These are phyloP conservation scores for Podaxis mareebaensis DNA, from an alignment of 768 basidiomycete species.

Conservation along the genomic window DNA sequence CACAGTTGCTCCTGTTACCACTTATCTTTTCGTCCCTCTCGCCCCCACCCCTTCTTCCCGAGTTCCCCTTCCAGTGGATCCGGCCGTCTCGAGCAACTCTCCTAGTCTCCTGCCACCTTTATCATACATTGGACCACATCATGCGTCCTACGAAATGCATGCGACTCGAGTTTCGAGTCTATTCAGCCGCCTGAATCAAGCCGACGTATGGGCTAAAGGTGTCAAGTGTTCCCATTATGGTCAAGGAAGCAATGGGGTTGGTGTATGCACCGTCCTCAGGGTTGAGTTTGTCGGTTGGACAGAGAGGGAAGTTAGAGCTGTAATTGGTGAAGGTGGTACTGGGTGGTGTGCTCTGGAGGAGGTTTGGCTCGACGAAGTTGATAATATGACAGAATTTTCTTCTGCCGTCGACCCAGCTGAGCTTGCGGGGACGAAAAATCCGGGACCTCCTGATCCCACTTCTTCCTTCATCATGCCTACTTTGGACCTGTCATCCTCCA, in stretches of 20 bases:
- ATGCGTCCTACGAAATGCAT: constrained; percentile 55
- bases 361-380: constrained; percentile 25
- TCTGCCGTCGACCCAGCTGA: constrained; percentile 23
- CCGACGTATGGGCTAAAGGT: constrained; percentile 65
- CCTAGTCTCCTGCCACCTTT: constrained; percentile 46
- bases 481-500: constrained; percentile 66
- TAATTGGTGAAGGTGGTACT: constrained; percentile 70
- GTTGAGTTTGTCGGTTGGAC: constrained; percentile 79
- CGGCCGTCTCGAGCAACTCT: constrained; percentile 20
- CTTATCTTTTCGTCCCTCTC: constrained; percentile 73
- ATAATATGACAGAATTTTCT: constrained; percentile 28
- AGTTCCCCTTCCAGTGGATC: constrained; percentile 50
- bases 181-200: constrained; percentile 70
- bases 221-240: constrained; percentile 59
- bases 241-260: constrained; percentile 35
- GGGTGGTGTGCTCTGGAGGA: constrained; percentile 82
- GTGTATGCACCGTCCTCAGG: constrained; percentile 64
- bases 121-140: constrained; percentile 49
- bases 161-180: constrained; percentile 64
- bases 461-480: constrained; percentile 77
- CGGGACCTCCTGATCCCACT: constrained; percentile 48
- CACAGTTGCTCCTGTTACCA: constrained; percentile 46
- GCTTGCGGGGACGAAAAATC: constrained; percentile 2
- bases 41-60: constrained; percentile 71
- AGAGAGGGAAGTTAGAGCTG: constrained; percentile 57